phyloP scores from a whole-genome alignment of 2,329 filamentous ascomycete species.

The Aspergillus sojae region DNA sequence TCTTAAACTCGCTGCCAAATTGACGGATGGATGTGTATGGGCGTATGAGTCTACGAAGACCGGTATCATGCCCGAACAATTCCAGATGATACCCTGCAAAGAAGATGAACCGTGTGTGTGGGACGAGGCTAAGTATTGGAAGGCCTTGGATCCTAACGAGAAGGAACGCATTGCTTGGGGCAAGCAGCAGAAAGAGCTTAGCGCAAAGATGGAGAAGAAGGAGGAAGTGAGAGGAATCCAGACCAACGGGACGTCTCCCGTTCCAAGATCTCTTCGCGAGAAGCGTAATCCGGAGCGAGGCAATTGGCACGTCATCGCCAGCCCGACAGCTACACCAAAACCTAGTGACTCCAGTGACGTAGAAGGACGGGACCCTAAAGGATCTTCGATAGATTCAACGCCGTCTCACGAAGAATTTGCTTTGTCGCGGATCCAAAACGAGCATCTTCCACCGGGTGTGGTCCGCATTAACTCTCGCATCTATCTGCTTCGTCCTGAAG shows the following conservation, averaged over 20 bases:
- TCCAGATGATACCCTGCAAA: conserved; percentile 56
- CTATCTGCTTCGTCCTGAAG: conserved; percentile 63
- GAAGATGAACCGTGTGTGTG: conserved; percentile 51
- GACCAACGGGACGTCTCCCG: not conserved
- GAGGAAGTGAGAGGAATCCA: not conserved
- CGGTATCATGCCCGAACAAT: conserved; percentile 65
- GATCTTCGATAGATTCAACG: conserved; percentile 18
- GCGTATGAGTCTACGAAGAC: conserved; percentile 59
- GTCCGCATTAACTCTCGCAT: conserved; percentile 40
- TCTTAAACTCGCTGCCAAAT: conserved; percentile 57
- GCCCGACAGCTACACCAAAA: not conserved
- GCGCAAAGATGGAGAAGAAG: conserved; percentile 7
- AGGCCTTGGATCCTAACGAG: conserved; percentile 42
- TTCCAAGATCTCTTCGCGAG: not conserved
- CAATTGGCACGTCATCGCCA: conserved; percentile 24
- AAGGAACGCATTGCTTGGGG: conserved; percentile 30
- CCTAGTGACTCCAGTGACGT: not conserved
- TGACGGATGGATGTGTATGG: conserved; percentile 66
- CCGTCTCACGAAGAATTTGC: conserved; percentile 45
- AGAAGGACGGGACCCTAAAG: conserved; percentile 10
- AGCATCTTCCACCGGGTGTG: conserved; percentile 48
- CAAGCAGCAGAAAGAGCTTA: conserved; percentile 26
- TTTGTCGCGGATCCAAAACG: conserved; percentile 42
- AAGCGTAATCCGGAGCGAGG: conserved; percentile 13
- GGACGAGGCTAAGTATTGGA: conserved; percentile 56